Base-by-base conservation (phyloP, 208 protist genomes). In the Wallacemonas collosoma region DNA sequence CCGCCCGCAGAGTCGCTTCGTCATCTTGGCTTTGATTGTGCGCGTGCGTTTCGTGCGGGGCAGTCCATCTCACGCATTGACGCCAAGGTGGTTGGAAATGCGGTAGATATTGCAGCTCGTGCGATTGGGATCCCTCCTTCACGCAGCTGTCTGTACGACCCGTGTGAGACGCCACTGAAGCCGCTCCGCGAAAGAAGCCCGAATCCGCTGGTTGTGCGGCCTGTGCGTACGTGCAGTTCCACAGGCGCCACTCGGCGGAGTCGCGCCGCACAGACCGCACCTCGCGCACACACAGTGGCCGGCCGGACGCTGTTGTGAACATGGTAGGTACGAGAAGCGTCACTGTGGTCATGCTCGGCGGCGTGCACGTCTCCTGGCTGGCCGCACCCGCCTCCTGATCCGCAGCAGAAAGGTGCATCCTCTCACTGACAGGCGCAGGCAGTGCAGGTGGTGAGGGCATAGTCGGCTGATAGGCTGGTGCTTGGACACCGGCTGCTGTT, bases 271-370 rank as follows among this genome's bases (percentile, higher is more conserved):
- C 66, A n/a, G 17, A 7, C 8, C 86, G 81, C 40, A 26, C 12
- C 45, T 91, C 86, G 2, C 85, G 75, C 45, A 93, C 61, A 58
- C 86, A 93, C 56, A 93, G 86, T 2, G 72, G 55, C 7, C 81
- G 75, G 2, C 88, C 88, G 41, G 76, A 77, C 2, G 83, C 82
- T 2, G 81, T 88, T 17, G 86, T 91, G 68, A 93, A 93, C 63
- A 80, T 60, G 36, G 83, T 88, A 0, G 88, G 88, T 3, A 88
- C 80, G 65, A 71, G 80, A 17, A 85, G 41, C 39, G 57, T 62
- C 15, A 75, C 41, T 12, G 53, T 41, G 36, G 9, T 15, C 45
- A 50, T 50, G 12, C 12, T 12, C 6, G 45, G 8, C 45, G 45
- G 12, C 8, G 45, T 6, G 45, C 45, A 26, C 26, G 26, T 26